Conservation (phyloP, 129 eudicot genomes). For the Flaveria bidentis region DNA sequence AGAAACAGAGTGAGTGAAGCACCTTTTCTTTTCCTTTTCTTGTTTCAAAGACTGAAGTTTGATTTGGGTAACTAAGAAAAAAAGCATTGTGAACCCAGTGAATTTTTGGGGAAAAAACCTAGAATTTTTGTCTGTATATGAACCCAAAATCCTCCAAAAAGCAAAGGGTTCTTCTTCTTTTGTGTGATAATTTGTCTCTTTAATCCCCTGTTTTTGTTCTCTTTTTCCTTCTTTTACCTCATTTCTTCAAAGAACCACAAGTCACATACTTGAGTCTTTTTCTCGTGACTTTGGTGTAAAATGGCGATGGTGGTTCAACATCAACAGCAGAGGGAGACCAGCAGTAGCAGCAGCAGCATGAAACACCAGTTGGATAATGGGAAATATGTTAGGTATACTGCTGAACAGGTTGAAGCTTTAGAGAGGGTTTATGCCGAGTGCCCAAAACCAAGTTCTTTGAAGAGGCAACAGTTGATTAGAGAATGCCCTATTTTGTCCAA, state of each 20-base stretch:
- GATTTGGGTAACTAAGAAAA: background rate
- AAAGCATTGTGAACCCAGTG: too few relatives aligned
- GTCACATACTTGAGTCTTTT: background rate
- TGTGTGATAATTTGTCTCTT: constrained; percentile 23
- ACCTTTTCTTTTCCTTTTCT: constrained; percentile 11
- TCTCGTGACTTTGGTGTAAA: constrained; percentile 17
- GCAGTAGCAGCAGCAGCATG: constrained; percentile 61
- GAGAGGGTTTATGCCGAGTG: constrained; percentile 88
- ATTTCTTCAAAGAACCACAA: constrained; percentile 6
- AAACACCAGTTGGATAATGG: constrained; percentile 77
- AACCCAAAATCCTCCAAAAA: constrained; percentile 36
- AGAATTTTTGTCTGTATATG: constrained; percentile 38
- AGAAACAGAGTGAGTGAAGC: constrained; percentile 27
- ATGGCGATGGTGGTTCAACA: constrained; percentile 81
- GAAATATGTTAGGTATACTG: constrained; percentile 82
- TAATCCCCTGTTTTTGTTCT: constrained; percentile 11
- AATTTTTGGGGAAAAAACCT: background rate
- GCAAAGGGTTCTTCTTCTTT: constrained; percentile 29
- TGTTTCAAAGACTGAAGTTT: constrained; percentile 9
- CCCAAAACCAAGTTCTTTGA: constrained; percentile 84
- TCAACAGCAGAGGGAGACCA: constrained; percentile 60
- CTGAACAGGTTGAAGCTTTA: constrained; percentile 89
- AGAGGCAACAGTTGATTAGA: constrained; percentile 79
- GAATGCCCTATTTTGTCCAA: constrained; percentile 85
- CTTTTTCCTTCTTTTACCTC: background rate